phyloP scores from a whole-genome alignment of 192 early-diverging fungal genomes.

The Entomortierella parvispora region DNA sequence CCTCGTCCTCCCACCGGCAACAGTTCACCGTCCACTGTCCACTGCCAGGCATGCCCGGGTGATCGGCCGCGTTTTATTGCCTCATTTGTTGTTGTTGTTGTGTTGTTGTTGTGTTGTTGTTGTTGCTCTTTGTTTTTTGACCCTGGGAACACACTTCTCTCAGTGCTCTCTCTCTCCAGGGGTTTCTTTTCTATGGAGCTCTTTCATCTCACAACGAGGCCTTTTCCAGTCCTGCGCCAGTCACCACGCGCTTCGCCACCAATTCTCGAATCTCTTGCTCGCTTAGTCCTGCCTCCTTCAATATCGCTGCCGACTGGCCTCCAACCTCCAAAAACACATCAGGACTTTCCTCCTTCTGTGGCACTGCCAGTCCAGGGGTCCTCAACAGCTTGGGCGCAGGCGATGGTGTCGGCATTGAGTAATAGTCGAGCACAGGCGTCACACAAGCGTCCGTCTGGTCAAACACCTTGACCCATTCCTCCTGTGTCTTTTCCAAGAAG shows the following conservation, averaged over 20 bases:
- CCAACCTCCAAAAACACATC: constrained; percentile 55
- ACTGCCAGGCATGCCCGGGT: too few relatives aligned
- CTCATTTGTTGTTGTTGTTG: neutral
- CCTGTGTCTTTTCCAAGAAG: constrained; percentile 68
- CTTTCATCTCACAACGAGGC: constrained; percentile 19
- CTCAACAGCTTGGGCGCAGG: constrained; percentile 64
- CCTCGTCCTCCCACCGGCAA: too few relatives aligned
- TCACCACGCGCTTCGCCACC: constrained; percentile 34
- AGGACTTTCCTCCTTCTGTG: neutral
- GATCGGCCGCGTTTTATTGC: too few relatives aligned
- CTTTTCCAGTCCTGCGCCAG: constrained; percentile 37
- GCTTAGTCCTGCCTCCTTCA: constrained; percentile 53
- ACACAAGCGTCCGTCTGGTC: constrained; percentile 71
- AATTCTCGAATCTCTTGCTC: constrained; percentile 53
- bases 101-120: neutral
- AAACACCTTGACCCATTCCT: constrained; percentile 71
- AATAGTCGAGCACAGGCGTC: constrained; percentile 67
- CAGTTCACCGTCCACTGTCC: too few relatives aligned
- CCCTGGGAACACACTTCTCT: neutral
- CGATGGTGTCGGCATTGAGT: constrained; percentile 54
- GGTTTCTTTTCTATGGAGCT: neutral
- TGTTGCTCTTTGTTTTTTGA: neutral
- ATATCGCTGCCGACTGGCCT: constrained; percentile 54
- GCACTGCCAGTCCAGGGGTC: constrained; percentile 53
- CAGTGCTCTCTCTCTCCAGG: too few relatives aligned